phyloP scores from a whole-genome alignment of 352 stramenopile genomes.

The Thalassiosira delicatula region DNA sequence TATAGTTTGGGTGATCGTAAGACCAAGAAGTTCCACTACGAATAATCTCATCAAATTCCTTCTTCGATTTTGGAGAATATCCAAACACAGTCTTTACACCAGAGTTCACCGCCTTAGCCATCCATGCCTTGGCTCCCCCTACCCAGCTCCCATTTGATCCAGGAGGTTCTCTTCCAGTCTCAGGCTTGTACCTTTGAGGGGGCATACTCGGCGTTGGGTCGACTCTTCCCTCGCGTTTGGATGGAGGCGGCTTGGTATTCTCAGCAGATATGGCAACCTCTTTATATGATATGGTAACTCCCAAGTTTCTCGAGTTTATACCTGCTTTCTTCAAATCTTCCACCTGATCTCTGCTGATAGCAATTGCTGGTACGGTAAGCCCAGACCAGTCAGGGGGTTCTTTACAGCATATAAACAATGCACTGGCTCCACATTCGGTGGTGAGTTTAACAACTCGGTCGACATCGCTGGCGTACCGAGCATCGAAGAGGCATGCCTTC shows the following conservation, averaged over 20 bases:
- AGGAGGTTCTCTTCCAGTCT: neutral
- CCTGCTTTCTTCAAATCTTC: constrained; percentile 20
- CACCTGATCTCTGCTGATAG: constrained; percentile 7
- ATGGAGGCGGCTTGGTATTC: neutral
- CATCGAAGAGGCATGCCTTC: constrained; percentile 39
- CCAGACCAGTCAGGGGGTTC: constrained; percentile 3
- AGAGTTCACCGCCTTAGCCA: no score
- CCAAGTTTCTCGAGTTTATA: neutral
- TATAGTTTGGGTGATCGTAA: constrained; percentile 21
- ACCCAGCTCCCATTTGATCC: no score
- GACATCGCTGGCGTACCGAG: neutral
- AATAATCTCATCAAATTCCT: constrained; percentile 38
- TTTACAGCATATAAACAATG: constrained; percentile 31
- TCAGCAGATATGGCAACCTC: neutral
- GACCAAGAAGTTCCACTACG: constrained; percentile 31
- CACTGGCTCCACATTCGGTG: constrained; percentile 25
- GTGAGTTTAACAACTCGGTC: constrained; percentile 25
- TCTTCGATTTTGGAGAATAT: constrained; percentile 36
- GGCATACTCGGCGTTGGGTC: neutral
- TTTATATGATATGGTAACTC: constrained; percentile 9
- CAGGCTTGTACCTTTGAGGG: constrained; percentile 1
- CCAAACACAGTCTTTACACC: neutral
- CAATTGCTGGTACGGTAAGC: constrained; percentile 26
- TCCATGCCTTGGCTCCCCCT: no score
- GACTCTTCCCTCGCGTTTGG: constrained; percentile 7